Percentiles rank a stretch among this genome's conserved stretches.
Evolutionary conservation across 2,329 filamentous ascomycete species (phyloP).

Genomic region (Herpotrichia juniperi): DNA sequence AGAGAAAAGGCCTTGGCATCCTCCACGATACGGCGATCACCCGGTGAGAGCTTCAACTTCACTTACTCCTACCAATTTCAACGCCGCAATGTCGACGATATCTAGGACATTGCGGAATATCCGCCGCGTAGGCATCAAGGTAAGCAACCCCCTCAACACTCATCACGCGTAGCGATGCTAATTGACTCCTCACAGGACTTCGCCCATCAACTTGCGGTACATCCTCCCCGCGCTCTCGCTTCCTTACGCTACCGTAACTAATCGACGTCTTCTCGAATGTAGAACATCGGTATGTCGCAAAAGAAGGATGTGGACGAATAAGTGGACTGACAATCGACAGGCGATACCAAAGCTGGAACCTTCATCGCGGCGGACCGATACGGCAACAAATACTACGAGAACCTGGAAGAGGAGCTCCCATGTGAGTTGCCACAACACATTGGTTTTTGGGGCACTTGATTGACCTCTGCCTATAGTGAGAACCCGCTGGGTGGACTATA

Average conservation of each 20-base stretch:
- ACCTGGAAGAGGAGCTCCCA: slow-evolving; percentile 85
- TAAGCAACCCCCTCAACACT: slow-evolving; percentile 47
- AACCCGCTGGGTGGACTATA: slow-evolving; percentile 98
- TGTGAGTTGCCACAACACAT: slow-evolving; percentile 59
- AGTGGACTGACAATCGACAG: slow-evolving; percentile 55
- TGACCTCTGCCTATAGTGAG: slow-evolving; percentile 65
- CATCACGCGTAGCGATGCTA: slow-evolving; percentile 27
- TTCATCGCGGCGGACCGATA: slow-evolving; percentile 85
- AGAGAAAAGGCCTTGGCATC: slow-evolving; percentile 26
- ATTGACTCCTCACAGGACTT: slow-evolving; percentile 69
- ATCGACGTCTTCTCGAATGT: slow-evolving; percentile 26
- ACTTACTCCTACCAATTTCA: slow-evolving; percentile 20
- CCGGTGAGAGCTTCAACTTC: slow-evolving; percentile 8
- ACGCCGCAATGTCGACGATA: slow-evolving; percentile 83
- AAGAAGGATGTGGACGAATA: background rate
- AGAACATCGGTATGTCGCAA: slow-evolving; percentile 46
- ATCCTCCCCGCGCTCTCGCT: slow-evolving; percentile 45
- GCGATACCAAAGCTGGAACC: slow-evolving; percentile 93
- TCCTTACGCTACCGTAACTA: slow-evolving; percentile 26
- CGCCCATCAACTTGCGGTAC: slow-evolving; percentile 90
- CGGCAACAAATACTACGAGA: slow-evolving; percentile 98
- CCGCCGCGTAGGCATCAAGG: slow-evolving; percentile 87
- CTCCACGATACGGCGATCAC: background rate
- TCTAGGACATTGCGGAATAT: slow-evolving; percentile 85
- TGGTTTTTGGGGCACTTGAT: slow-evolving; percentile 3